Evolutionary conservation across 768 basidiomycete genomes (phyloP), one percentile per base, ranked within the genome.

Genomic region (Suillus decipiens): DNA sequence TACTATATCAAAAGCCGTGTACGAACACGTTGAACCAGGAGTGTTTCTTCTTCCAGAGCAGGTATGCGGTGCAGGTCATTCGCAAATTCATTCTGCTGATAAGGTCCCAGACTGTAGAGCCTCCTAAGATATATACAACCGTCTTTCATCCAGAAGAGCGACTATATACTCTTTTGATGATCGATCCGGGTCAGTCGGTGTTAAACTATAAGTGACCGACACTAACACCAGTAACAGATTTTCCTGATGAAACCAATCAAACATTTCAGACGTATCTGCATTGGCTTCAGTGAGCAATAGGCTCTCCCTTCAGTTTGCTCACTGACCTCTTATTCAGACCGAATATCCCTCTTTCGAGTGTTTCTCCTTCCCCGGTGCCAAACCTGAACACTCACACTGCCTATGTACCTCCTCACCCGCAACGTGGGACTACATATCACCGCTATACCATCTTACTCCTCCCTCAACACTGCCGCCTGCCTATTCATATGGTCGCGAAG

Each of bases 391-490:
- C 80, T 1, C 90, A 92, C 72, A 90, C 89, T 7, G 77, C 78
- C 31, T 98, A 96, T 75, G 80, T 96, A 66, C 92, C 96, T 6
- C 97, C 96, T 5, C 95, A 97, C 67, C 96, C 96, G 3, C 91
- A 94, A 72, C 84, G 84, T 42, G 95, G 95, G 57, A 90, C 95
- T 12, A 86, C 87, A 0, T 95, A 93, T 76, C 96, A 99, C 76
- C 93, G 96, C 65, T 97, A 96, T 74, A 84, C 87, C 10, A 68
- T 89, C 50, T 78, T 96, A 34, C 78, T 96, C 34, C 81, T 96
- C 54, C 88, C 86, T 11, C 94, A 96, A 68, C 80, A 84, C 72
- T 86, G 45, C 70, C 61, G 59, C 1, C 60, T 77, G 9, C 68
- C 82, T 33, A 81, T 86, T 22, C 85, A 84, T 19, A 71, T 80